phyloP scores from a whole-genome alignment of 2,329 filamentous ascomycete genomes.

The Mariannaea sp. region DNA sequence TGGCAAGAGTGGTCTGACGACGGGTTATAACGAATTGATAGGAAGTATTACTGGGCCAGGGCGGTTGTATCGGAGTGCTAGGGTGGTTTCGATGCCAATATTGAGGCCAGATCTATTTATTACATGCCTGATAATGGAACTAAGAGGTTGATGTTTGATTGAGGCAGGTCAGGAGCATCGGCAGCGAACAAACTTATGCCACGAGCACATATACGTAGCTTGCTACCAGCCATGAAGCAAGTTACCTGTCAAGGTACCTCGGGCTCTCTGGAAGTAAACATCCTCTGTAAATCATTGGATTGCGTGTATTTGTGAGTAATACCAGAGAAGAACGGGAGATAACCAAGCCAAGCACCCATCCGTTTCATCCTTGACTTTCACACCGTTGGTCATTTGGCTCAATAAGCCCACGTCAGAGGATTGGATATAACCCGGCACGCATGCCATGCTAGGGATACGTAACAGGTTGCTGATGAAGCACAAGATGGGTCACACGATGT shows the following conservation, averaged over 20 bases:
- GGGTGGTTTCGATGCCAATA: neutral
- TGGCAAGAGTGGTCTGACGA: conserved; percentile 13
- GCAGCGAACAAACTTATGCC: conserved; percentile 8
- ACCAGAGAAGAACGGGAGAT: too few relatives aligned
- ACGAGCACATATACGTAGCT: neutral
- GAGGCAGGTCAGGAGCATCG: neutral
- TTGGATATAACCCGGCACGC: too few relatives aligned
- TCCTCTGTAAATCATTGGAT: too few relatives aligned
- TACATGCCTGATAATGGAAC: neutral
- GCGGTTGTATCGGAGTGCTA: neutral
- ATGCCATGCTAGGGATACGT: too few relatives aligned
- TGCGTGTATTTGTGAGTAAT: too few relatives aligned
- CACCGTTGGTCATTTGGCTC: neutral
- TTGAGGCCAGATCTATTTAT: neutral
- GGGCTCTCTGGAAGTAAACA: too few relatives aligned
- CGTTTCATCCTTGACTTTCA: neutral
- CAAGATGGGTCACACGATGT: neutral
- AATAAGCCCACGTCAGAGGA: neutral
- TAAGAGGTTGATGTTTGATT: neutral
- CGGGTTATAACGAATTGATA: neutral
- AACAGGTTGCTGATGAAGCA: too few relatives aligned
- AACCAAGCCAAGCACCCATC: neutral
- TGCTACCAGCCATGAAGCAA: neutral
- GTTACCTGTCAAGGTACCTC: neutral
- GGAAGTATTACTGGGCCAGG: conserved; percentile 9